Percentiles rank a stretch among this genome's conserved stretches.
Conservation (phyloP, 2,329 filamentous ascomycete genomes). For the Fusarium bactridioides region DNA sequence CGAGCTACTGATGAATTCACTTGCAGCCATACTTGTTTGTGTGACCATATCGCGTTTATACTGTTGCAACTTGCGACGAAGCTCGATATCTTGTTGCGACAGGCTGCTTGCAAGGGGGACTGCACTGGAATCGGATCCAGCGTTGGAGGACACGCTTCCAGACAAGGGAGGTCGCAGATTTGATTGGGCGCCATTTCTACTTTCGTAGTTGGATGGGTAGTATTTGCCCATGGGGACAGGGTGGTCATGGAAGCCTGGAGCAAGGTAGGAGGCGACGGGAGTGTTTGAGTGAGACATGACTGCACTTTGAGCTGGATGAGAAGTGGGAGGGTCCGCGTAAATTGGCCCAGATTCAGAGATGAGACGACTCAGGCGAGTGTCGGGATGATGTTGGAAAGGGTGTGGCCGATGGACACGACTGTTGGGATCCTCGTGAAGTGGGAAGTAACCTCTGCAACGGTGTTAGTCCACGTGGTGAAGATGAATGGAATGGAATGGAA, state of each 20-base stretch:
- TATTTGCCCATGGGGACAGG: slow-evolving; percentile 67
- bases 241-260: slow-evolving; percentile 57
- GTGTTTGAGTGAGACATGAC: slow-evolving; percentile 46
- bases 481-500: background rate
- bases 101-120: slow-evolving; percentile 28
- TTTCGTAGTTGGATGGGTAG: slow-evolving; percentile 69
- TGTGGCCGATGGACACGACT: slow-evolving; percentile 58
- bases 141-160: slow-evolving; percentile 42
- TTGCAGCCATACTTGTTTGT: slow-evolving; percentile 62
- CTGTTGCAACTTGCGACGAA: slow-evolving; percentile 61
- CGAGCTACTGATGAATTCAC: slow-evolving; percentile 49
- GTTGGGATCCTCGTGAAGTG: slow-evolving; percentile 64
- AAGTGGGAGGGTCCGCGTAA: slow-evolving; percentile 40
- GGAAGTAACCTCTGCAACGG: slow-evolving; percentile 64
- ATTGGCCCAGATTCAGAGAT: slow-evolving; percentile 44
- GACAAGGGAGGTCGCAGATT: slow-evolving; percentile 37
- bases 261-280: slow-evolving; percentile 60
- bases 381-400: slow-evolving; percentile 55
- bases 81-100: slow-evolving; percentile 50
- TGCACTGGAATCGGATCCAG: slow-evolving; percentile 49
- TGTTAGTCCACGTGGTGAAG: slow-evolving; percentile 1
- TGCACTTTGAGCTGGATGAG: slow-evolving; percentile 37
- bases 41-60: slow-evolving; percentile 70
- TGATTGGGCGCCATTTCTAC: slow-evolving; percentile 42
- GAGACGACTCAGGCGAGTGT: slow-evolving; percentile 50